Base-by-base conservation (phyloP, 441 rosid species). In the Omphalea diandra region DNA sequence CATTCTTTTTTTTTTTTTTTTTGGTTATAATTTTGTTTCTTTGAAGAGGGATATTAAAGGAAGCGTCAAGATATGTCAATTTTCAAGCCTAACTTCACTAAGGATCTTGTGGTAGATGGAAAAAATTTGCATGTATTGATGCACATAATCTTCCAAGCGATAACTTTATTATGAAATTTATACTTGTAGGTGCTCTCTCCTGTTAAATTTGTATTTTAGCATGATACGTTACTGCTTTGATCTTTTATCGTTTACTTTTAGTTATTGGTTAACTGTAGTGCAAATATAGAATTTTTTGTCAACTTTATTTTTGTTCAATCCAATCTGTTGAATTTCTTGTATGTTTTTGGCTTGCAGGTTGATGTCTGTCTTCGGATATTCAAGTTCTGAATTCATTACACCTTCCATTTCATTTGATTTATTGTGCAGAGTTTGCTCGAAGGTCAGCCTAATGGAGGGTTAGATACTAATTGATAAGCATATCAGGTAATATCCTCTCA, bases 321-420 rank as follows among this genome's bases (percentile, higher is more conserved):
- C 9, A 17, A 31, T 24, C 20, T 41, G 9, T 44, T 38, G 40
- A 36, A 1, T 55, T 20, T 36, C 27, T 31, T 27, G 43, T 73
- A 58, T n/a, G 31, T 38, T 75, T 47, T 40, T 50, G 71, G 71
- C 83, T 55, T 64, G 62, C 76, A 93, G 98, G 97, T 88, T 90
- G 87, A 90, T 68, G 60, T 53, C 31, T 33, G 57, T 59, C 38
- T 63, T 54, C 63, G 56, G 64, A 50, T 72, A n/a, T 56, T 29
- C 53, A 65, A 56, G 71, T 41, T 72, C 61, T 40, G 70, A 12
- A 20, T 12, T 24, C 41, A 53, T 47, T n/a, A 47, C 58, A 15
- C 62, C 75, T 57, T 75, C 68, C 40, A 55, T 36, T 66, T 62
- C 8, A 46, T 60, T 66, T 12, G 14, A 52, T 67, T 43, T 59